These are phyloP conservation scores for Russula abietina DNA, from an alignment of 768 basidiomycete species.

Conservation along the genomic window DNA sequence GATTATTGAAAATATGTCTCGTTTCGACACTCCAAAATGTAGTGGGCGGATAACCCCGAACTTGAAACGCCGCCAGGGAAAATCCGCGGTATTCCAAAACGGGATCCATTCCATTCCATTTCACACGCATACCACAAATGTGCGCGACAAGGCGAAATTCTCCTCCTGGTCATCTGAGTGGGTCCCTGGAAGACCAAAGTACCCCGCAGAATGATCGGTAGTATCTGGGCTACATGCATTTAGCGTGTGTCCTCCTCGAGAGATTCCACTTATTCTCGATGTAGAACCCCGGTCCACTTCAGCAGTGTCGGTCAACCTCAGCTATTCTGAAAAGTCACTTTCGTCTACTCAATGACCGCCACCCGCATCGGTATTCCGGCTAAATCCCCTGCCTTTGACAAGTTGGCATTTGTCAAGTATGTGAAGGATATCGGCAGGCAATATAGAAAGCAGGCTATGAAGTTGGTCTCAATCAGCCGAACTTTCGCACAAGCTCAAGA, in stretches of 20 bases:
- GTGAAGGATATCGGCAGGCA: conserved; percentile 4
- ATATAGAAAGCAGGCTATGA: conserved; percentile 7
- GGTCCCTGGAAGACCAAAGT: not conserved
- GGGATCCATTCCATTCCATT: not conserved
- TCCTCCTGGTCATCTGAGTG: not conserved
- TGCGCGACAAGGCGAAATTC: no score
- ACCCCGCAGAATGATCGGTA: not conserved
- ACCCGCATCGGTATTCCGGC: not conserved
- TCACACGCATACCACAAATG: not conserved
- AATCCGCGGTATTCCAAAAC: not conserved
- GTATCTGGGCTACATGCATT: not conserved
- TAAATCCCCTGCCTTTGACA: not conserved
- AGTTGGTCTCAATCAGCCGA: conserved; percentile 4
- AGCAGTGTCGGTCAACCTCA: no score
- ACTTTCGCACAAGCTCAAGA: not conserved
- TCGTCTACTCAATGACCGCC: not conserved
- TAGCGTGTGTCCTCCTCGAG: not conserved
- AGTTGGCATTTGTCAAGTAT: not conserved
- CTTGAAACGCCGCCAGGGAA: not conserved
- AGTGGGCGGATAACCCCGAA: not conserved
- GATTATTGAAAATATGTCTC: not conserved
- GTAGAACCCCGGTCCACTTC: not conserved
- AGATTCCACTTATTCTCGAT: not conserved
- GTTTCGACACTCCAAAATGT: no score
- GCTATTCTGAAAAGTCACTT: not conserved